A percentile compares a stretch with the other conserved stretches of the same genome.
Conservation (phyloP, 805 yeast genomes). For the Vanderwaltozyma tropicalis region DNA sequence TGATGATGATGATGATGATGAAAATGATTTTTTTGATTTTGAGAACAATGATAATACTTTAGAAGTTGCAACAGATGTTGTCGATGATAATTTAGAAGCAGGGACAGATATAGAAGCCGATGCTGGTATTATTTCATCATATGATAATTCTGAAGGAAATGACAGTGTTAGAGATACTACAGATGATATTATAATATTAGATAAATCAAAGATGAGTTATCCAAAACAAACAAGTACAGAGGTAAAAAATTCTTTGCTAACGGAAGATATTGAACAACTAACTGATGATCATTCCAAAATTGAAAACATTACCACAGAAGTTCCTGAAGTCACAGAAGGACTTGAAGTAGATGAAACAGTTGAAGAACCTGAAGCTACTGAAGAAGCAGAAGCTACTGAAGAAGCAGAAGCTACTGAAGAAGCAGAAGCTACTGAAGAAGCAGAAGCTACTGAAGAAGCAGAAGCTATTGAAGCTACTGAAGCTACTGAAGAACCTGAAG, state of each 20-base stretch:
- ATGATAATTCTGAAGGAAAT: no score
- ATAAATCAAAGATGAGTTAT: no score
- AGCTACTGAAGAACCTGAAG: no score
- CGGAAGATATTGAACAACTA: no score
- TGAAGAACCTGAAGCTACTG: background rate
- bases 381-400: background rate
- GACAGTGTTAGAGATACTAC: no score
- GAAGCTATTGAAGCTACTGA: no score
- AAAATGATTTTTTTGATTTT: slow-evolving; percentile 16
- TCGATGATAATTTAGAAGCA: background rate
- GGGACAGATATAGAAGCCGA: background rate
- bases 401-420: background rate
- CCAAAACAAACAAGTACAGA: no score
- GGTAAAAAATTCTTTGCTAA: no score
- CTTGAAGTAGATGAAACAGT: background rate
- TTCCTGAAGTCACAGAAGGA: background rate
- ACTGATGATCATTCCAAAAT: background rate
- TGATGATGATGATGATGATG: slow-evolving; percentile 7
- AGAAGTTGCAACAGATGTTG: no score
- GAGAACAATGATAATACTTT: slow-evolving; percentile 6
- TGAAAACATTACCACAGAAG: background rate
- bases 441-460: background rate
- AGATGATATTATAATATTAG: no score
- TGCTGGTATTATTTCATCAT: no score
- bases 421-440: background rate